These are phyloP conservation scores for Nyctanthes arbortristis DNA, from an alignment of 257 asterid species.

Conservation along the genomic window DNA sequence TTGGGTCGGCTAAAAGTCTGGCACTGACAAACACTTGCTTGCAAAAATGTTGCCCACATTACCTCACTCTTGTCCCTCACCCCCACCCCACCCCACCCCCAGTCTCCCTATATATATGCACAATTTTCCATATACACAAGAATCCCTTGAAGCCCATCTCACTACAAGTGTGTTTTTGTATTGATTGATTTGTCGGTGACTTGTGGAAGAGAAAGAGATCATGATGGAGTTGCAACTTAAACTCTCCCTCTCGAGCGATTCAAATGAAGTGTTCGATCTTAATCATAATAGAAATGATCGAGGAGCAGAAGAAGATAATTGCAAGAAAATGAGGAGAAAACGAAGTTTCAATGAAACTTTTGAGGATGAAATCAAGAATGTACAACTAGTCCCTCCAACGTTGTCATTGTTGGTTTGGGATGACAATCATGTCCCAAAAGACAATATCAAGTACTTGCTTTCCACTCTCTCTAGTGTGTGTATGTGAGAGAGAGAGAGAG, in stretches of 20 bases:
- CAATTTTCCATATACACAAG: not conserved
- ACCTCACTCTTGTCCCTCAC: conserved; percentile 13
- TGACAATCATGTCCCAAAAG: too few relatives aligned
- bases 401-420: conserved; percentile 45
- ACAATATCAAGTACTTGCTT: too few relatives aligned
- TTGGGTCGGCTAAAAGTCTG: conserved; percentile 61
- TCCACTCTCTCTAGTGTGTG: too few relatives aligned
- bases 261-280: conserved; percentile 36
- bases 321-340: conserved; percentile 24
- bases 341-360: conserved; percentile 29
- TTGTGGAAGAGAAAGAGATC: conserved; percentile 1
- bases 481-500: too few relatives aligned
- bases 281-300: conserved; percentile 18
- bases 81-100: not conserved
- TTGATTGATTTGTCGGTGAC: not conserved
- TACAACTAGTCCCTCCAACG: conserved; percentile 33
- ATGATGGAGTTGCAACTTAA: conserved; percentile 58
- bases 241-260: conserved; percentile 38
- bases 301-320: not conserved
- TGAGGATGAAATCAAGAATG: conserved; percentile 18
- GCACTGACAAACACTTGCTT: conserved; percentile 54
- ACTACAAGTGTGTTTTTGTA: not conserved
- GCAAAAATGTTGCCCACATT: conserved; percentile 41
- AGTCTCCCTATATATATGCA: not conserved
- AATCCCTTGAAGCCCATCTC: not conserved